Evolutionary conservation across 805 yeast genomes (phyloP).

Genomic region (Debaryomyces maramus): DNA sequence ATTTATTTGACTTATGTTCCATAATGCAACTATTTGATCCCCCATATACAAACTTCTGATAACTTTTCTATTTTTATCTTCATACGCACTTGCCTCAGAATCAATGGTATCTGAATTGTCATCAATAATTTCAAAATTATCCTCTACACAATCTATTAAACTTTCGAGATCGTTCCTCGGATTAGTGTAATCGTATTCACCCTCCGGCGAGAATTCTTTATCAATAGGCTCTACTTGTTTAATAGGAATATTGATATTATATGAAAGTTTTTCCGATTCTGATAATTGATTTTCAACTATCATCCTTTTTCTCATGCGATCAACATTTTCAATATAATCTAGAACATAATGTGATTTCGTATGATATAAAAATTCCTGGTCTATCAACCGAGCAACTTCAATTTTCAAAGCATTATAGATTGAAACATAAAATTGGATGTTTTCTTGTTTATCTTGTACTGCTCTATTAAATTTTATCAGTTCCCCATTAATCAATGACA

Average conservation of each 20-base stretch:
- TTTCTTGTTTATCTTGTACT: conserved; percentile 67
- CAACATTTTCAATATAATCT: conserved; percentile 69
- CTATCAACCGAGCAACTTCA: conserved; percentile 39
- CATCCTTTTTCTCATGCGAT: conserved; percentile 64
- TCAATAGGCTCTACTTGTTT: conserved; percentile 13
- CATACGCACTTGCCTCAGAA: conserved; percentile 27
- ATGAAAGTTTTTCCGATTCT: conserved; percentile 44
- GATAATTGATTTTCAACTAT: conserved; percentile 52
- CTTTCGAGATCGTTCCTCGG: conserved; percentile 25
- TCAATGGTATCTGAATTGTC: conserved; percentile 28
- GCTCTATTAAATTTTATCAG: conserved; percentile 50
- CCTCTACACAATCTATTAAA: conserved; percentile 15
- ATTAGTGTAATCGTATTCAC: conserved; percentile 17
- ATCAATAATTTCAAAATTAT: conserved; percentile 46
- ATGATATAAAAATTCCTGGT: conserved; percentile 5
- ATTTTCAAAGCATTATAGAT: conserved; percentile 49
- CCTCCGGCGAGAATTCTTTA: conserved; percentile 14
- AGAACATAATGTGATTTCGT: conserved; percentile 42
- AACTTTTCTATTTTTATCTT: conserved; percentile 75
- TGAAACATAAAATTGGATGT: conserved; percentile 46
- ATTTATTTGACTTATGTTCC: conserved; percentile 73
- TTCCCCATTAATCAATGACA: conserved; percentile 44
- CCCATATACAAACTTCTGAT: conserved; percentile 66
- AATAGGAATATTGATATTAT: conserved; percentile 41
- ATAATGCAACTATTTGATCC: conserved; percentile 67